Evolutionary conservation across 2,329 filamentous ascomycete genomes (phyloP), one percentile per base, ranked within the genome.

Genomic region (Aspergillus udagawae): DNA sequence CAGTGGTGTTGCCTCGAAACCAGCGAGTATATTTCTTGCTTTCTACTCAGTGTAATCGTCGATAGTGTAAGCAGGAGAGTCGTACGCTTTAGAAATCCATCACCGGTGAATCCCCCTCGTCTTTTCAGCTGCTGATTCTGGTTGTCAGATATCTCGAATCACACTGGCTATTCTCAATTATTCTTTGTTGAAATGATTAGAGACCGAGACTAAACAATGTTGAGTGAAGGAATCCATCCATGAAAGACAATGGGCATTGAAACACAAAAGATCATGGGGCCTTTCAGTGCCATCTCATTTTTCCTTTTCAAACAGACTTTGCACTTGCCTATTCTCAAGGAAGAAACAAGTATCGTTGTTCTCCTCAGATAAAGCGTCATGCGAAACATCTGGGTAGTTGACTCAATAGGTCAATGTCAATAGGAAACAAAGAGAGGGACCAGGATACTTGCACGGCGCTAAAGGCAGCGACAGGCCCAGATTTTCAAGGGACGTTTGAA

Each of bases 1-100:
- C 61, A 60, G 63, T 54, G 57, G 57, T 54, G 54, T 58, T 49
- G 49, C 28, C 49, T 54, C 27, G 29, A 28, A 52, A 41, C 21
- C 32, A 52, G 38, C 27, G 32, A 48, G 21, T 38, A 32, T 9
- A 53, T 28, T 52, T 17, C 38, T 44, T 52, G 47, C 56, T 8
- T 14, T 10, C 44, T 38, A 47, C 50, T 63, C 35, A 58, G 47
- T 58, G 20, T 47, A 35, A 8, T 12, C 6, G 44, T 47, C 44
- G 12, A 47, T 47, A n/a, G 4, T 4, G 10, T 44, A 20, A 44
- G 41, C 8, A 14, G 23, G 44, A 21, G 42, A 25, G 27, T 29
- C 25, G 44, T 20, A 45, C 25, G 6, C 12, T 52, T 57, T 57
- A 57, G 44, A 54, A 47, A 20, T 29, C 20, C 55, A 54, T 57